A percentile compares a stretch with the other conserved stretches of the same genome.
Conservation (phyloP, 768 basidiomycete species). For the Hortiboletus campestris region DNA sequence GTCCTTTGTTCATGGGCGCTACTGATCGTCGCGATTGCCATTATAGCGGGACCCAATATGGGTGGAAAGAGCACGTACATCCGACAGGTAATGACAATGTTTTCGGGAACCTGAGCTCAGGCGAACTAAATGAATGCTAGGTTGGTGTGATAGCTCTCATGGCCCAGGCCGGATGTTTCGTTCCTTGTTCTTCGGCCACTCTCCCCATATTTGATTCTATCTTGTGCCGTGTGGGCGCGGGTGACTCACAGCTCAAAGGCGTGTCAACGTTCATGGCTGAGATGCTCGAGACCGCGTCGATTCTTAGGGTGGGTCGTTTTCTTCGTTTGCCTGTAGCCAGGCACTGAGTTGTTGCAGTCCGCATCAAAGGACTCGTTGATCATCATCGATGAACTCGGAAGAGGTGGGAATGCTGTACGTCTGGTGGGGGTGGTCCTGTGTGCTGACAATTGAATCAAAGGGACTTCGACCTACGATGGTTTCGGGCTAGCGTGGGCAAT, state of each 20-base stretch:
- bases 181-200: slow-evolving; percentile 84
- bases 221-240: slow-evolving; percentile 93
- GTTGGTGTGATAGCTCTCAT: slow-evolving; percentile 95
- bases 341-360: slow-evolving; percentile 47
- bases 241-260: slow-evolving; percentile 96
- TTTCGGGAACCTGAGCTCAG: background rate
- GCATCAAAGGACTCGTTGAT: slow-evolving; percentile 91
- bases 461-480: slow-evolving; percentile 96
- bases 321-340: background rate
- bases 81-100: slow-evolving; percentile 57
- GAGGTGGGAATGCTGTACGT: slow-evolving; percentile 48
- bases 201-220: slow-evolving; percentile 96
- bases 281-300: slow-evolving; percentile 98
- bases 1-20: background rate
- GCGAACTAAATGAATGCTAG: slow-evolving; percentile 34
- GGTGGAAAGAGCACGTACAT: slow-evolving; percentile 99
- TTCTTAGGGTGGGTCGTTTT: slow-evolving; percentile 65
- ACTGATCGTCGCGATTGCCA: slow-evolving; percentile 1
- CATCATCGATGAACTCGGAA: slow-evolving; percentile 95
- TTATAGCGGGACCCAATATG: slow-evolving; percentile 92
- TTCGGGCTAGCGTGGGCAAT: slow-evolving; percentile 99
- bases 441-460: slow-evolving; percentile 35
- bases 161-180: slow-evolving; percentile 95
- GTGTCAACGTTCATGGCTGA: slow-evolving; percentile 99
- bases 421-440: background rate